Conservation (phyloP, 2,329 filamentous ascomycete species). For the Calonectria pseudoturangicola region DNA sequence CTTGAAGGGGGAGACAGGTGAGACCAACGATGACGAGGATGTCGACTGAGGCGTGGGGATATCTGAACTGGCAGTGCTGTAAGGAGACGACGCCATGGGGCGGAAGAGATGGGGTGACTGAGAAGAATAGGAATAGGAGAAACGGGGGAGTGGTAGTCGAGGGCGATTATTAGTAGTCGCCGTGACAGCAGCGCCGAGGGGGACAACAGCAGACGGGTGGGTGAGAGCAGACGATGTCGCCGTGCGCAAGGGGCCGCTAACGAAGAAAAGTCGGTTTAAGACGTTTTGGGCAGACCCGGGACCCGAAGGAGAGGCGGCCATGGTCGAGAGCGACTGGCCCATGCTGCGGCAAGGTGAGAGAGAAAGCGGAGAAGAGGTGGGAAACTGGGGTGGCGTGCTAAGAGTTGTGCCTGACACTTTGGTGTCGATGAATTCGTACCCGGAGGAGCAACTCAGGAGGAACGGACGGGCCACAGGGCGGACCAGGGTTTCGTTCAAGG, state of each 20-base stretch:
- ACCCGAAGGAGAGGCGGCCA: conserved; percentile 54
- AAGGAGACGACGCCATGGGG: conserved; percentile 59
- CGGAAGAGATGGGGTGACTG: conserved; percentile 52
- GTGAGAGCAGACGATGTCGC: conserved; percentile 53
- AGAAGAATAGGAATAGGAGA: conserved; percentile 51
- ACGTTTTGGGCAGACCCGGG: conserved; percentile 55
- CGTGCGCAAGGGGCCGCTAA: conserved; percentile 55
- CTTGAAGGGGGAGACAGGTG: conserved; percentile 64
- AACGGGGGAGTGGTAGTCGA: conserved; percentile 52
- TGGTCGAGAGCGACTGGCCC: conserved; percentile 55
- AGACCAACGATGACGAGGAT: conserved; percentile 69
- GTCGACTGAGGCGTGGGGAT: conserved; percentile 73
- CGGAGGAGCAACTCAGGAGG: conserved; percentile 33
- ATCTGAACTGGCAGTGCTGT: conserved; percentile 69
- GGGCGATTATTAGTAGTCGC: conserved; percentile 57
- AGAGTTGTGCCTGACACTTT: conserved; percentile 37
- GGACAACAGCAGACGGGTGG: conserved; percentile 43
- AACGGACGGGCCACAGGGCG: conserved; percentile 40
- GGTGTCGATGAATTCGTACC: conserved; percentile 39
- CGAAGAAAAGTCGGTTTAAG: conserved; percentile 60
- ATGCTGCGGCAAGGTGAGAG: conserved; percentile 45
- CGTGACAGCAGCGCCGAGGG: conserved; percentile 48
- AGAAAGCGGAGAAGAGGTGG: conserved; percentile 48
- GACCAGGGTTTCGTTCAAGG: conserved; percentile 36
- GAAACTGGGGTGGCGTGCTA: conserved; percentile 44